These are phyloP conservation scores for Lachnellula occidentalis DNA, from an alignment of 2,329 filamentous ascomycete genomes.

Conservation along the genomic window DNA sequence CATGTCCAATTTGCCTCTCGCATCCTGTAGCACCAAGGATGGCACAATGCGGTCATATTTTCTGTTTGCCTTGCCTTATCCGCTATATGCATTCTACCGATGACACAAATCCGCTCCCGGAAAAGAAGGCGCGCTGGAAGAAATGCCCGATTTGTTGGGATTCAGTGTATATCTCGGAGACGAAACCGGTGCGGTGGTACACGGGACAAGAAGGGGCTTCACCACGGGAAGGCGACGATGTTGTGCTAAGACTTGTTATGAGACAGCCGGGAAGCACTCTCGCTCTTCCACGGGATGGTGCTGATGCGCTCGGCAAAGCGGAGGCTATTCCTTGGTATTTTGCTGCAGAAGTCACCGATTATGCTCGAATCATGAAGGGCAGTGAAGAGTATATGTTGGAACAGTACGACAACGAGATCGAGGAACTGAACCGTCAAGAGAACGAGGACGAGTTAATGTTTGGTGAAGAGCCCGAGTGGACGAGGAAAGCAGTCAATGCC, in stretches of 20 bases:
- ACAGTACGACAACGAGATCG: conserved; percentile 76
- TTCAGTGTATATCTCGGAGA: conserved; percentile 85
- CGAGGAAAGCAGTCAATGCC: conserved; percentile 71
- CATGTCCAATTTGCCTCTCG: conserved; percentile 91
- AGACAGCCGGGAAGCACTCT: conserved; percentile 75
- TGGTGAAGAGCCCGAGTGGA: conserved; percentile 90
- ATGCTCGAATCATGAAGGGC: conserved; percentile 91
- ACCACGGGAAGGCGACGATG: conserved; percentile 79
- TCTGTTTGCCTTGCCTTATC: conserved; percentile 87
- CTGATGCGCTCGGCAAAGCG: conserved; percentile 60
- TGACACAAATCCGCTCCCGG: conserved; percentile 52
- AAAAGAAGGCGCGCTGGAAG: conserved; percentile 76
- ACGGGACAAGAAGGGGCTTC: conserved; percentile 77
- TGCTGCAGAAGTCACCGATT: conserved; percentile 89
- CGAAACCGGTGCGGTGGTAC: conserved; percentile 85
- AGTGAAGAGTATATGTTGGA: conserved; percentile 79
- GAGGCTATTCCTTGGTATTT: conserved; percentile 93
- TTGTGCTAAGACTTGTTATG: conserved; percentile 81
- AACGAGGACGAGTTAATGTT: conserved; percentile 89
- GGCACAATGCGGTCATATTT: conserved; percentile 96
- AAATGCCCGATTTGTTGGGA: conserved; percentile 97
- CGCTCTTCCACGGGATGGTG: conserved; percentile 76
- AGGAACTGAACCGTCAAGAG: conserved; percentile 68
- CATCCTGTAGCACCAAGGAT: conserved; percentile 91
- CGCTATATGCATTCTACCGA: conserved; percentile 89